Evolutionary conservation across 2,329 filamentous ascomycete genomes (phyloP).

Genomic region (Neofusicoccum laricinum): DNA sequence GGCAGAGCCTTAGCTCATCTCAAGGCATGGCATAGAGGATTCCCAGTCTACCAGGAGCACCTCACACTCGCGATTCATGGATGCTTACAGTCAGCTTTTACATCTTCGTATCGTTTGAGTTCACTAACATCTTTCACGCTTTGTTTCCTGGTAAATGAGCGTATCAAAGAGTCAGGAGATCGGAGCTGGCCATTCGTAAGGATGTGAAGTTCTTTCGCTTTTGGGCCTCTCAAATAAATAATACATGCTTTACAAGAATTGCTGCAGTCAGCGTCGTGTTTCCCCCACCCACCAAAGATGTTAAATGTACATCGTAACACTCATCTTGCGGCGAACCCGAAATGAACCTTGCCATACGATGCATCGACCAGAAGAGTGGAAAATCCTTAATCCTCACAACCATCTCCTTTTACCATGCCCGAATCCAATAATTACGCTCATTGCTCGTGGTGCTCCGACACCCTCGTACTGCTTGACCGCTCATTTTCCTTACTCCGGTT

Average conservation of each 20-base stretch:
- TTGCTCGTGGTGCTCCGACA: background rate
- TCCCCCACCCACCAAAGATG: background rate
- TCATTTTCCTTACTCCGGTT: background rate
- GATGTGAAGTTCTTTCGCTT: background rate
- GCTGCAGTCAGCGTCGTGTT: slow-evolving; percentile 5
- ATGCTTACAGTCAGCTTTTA: background rate
- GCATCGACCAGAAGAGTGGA: slow-evolving; percentile 4
- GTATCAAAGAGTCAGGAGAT: no score
- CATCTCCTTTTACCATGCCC: background rate
- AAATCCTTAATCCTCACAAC: background rate
- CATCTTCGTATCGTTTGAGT: background rate
- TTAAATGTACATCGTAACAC: background rate
- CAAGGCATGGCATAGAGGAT: background rate
- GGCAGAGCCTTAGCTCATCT: background rate
- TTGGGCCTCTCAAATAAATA: slow-evolving; percentile 1
- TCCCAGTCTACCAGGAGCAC: no score
- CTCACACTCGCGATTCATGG: no score
- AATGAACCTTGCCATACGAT: background rate
- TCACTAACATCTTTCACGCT: no score
- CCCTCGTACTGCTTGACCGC: background rate
- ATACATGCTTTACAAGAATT: slow-evolving; percentile 13
- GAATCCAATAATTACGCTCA: background rate
- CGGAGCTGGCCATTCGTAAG: background rate
- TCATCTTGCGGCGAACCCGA: background rate
- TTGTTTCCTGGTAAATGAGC: no score